These are phyloP conservation scores for Ambispora gerdemannii DNA, from an alignment of 192 early-diverging fungal genomes.

Conservation along the genomic window DNA sequence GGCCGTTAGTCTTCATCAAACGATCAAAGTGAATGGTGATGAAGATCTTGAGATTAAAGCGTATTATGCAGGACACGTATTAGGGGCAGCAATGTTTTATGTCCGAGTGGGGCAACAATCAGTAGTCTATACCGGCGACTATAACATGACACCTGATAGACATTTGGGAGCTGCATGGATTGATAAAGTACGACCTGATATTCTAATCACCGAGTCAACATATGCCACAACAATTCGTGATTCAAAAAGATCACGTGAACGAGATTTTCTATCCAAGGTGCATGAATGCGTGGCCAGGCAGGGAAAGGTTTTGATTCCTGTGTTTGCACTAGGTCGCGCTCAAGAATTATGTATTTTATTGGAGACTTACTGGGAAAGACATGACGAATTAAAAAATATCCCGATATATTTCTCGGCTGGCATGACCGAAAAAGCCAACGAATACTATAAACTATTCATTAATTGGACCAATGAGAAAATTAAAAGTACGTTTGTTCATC, in stretches of 20 bases:
- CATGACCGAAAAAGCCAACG: constrained; percentile 88
- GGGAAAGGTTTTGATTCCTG: constrained; percentile 92
- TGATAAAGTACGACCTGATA: constrained; percentile 84
- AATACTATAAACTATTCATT: constrained; percentile 96
- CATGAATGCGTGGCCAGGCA: constrained; percentile 71
- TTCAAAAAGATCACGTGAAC: constrained; percentile 88
- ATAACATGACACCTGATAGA: constrained; percentile 87
- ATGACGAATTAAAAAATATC: constrained; percentile 75
- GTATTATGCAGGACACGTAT: constrained; percentile 97
- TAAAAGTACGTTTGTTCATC: constrained; percentile 85
- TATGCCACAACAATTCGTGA: constrained; percentile 96
- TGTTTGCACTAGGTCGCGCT: constrained; percentile 96
- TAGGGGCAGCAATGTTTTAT: constrained; percentile 97
- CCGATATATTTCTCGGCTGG: constrained; percentile 98
- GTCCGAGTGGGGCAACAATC: constrained; percentile 71
- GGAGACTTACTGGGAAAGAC: constrained; percentile 93
- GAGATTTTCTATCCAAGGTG: constrained; percentile 89
- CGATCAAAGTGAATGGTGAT: constrained; percentile 66
- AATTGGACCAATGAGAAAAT: constrained; percentile 99
- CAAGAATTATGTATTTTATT: constrained; percentile 97
- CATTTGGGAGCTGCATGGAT: constrained; percentile 98
- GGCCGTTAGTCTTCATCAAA: constrained; percentile 81
- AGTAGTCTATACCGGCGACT: constrained; percentile 83
- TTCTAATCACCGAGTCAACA: constrained; percentile 95
- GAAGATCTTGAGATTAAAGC: constrained; percentile 77